These are phyloP conservation scores for Coniochaeta prunicola DNA, from an alignment of 2,329 filamentous ascomycete species.

Conservation along the genomic window DNA sequence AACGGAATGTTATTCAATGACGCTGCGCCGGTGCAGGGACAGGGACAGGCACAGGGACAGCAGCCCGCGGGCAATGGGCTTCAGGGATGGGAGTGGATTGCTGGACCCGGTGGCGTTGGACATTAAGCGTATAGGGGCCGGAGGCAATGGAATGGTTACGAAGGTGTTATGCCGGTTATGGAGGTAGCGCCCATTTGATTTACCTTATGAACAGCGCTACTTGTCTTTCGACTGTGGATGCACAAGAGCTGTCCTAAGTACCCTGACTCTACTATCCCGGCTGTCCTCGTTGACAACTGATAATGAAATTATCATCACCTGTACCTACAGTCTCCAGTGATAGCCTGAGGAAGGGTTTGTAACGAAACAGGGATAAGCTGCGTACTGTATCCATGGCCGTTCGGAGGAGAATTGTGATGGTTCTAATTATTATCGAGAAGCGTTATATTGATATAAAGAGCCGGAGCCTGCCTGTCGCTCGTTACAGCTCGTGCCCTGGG, in stretches of 20 bases:
- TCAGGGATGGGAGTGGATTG: constrained; percentile 39
- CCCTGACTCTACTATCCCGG: background rate
- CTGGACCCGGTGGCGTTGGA: constrained; percentile 56
- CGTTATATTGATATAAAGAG: too few species aligned
- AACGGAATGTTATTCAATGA: background rate
- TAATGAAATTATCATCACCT: too few species aligned
- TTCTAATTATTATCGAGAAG: too few species aligned
- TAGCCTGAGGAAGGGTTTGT: too few species aligned
- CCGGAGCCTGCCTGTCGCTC: too few species aligned
- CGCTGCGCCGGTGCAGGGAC: constrained; percentile 2
- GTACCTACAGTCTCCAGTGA: too few species aligned
- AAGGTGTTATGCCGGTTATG: background rate
- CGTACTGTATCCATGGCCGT: too few species aligned
- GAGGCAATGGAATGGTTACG: background rate
- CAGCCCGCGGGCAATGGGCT: constrained; percentile 16
- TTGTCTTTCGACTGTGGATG: background rate
- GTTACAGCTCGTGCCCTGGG: too few species aligned
- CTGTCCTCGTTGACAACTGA: background rate
- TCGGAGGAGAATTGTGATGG: too few species aligned
- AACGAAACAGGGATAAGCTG: too few species aligned
- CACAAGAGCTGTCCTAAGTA: background rate
- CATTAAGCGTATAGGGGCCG: constrained; percentile 28
- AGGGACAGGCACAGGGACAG: constrained; percentile 4
- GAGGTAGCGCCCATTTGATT: background rate
- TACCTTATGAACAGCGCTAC: background rate